Conservation (phyloP, 805 yeast species). For the Yueomyces sinensis region DNA sequence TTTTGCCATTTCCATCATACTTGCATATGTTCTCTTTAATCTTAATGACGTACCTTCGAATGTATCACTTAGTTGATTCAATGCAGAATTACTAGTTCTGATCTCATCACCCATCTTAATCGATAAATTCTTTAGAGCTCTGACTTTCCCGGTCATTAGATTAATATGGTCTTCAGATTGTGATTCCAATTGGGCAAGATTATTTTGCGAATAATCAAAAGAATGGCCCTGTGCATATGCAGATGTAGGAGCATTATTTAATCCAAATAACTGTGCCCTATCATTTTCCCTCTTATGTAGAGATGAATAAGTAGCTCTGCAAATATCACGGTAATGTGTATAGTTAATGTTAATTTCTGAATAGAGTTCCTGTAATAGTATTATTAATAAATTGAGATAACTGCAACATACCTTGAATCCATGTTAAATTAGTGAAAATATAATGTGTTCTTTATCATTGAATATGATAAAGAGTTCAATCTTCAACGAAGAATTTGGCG, state of each 20-base stretch:
- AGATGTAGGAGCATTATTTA: slow-evolving; percentile 18
- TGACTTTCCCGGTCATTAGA: slow-evolving; percentile 40
- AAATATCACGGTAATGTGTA: no score
- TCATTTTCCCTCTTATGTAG: slow-evolving; percentile 19
- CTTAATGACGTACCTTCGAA: slow-evolving; percentile 34
- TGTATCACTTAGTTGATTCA: slow-evolving; percentile 29
- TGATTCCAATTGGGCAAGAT: slow-evolving; percentile 47
- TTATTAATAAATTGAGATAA: no score
- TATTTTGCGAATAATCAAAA: slow-evolving; percentile 36
- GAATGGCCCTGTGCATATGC: slow-evolving; percentile 28
- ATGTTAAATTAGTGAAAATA: no score
- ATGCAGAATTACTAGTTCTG: slow-evolving; percentile 35
- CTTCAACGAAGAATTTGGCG: no score
- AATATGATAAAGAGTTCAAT: no score
- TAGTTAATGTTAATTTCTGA: no score
- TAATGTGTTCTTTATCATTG: no score
- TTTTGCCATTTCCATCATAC: slow-evolving; percentile 53
- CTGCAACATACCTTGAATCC: no score
- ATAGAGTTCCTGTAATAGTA: background rate
- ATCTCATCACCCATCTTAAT: slow-evolving; percentile 55
- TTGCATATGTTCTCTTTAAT: slow-evolving; percentile 38
- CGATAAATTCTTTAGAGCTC: slow-evolving; percentile 41
- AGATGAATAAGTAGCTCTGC: slow-evolving; percentile 1
- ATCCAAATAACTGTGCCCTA: slow-evolving; percentile 22
- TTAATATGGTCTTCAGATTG: slow-evolving; percentile 51